Base-by-base conservation (phyloP, 805 yeast species). In the Zygoascus biomembranicola region DNA sequence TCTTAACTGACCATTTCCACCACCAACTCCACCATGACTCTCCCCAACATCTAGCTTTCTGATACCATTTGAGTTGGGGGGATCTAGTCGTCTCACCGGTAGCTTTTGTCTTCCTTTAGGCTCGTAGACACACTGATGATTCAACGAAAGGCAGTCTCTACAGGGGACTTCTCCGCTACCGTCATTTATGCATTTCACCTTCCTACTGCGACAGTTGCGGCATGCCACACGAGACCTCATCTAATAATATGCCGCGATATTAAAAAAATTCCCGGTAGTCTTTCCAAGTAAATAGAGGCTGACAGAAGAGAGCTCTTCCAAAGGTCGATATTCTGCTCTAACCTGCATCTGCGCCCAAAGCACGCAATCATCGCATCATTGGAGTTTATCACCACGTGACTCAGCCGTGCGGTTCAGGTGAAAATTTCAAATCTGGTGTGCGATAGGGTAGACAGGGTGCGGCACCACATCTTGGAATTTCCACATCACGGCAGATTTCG, bases 221-320 rank as follows among this genome's bases (percentile, higher is more conserved):
- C 55, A 52, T 23, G 55, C 55, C 28, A 55, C 50, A 23, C 32
- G 31, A 16, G 55, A 26, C 19, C 55, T 48, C 55, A 52, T 52
- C 23, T 47, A 35, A n/a, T 19, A 10, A 43, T 19, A 10, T 43
- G 45, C 16, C 39, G 8, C 39, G 6, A 6, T 23, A n/a, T 23
- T 23, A 4, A 4, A 35, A 35, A 2, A 35, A n/a, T 11, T n/a
- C 39, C 39, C 2, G 39, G 8, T 35, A 13, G 39, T 13, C 39
- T 8, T 35, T 4, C 8, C 39, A 13, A 35, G 5, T 13, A 35
- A 5, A 35, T 35, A 35, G 16, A 35, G 13, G 39, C 39, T 35
- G 39, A 35, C 28, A 23, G 28, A 23, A 23, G 28, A 23, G 28
- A 23, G 28, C 28, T 23, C 28, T 23, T 6, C 6, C 28, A 6